Evolutionary conservation across 345 rosid species (phyloP), one percentile per base, ranked within the genome.

Genomic region (Aethionema arabicum): DNA sequence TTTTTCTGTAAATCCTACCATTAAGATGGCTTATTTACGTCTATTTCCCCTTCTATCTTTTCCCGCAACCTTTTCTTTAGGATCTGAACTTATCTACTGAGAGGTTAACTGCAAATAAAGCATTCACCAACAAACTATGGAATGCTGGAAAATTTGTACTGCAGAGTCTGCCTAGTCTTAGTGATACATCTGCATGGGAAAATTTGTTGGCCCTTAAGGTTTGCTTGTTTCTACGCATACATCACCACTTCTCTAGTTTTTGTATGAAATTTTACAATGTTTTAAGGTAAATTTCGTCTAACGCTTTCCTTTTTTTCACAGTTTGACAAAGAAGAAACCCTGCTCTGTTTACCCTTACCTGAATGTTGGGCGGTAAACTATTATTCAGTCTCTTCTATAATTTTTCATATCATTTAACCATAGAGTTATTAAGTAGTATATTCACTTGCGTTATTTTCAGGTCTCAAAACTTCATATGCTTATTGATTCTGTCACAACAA

Each of bases 81-180:
- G 98, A 92, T 72, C 87, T 92, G 55, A 92, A 85, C 79, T 80
- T 92, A 75, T 92, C 97, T 21, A 79, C 82, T 45, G 98, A 92
- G 78, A 89, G 95, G 78, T 79, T 92, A 82, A 84, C 91, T 56
- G 83, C 97, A 47, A 92, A 89, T 82, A 92, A 89, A 76, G 93
- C 93, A 54, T 92, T 92, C 77, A 92, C 97, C 32, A 92, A 92
- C 77, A 92, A 92, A 77, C 73, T 92, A 32, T 92, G 98, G 98
- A 92, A 92, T 82, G 98, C 98, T 70, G 96, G 98, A 65, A 92
- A 92, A 82, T 92, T 89, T 76, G 78, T 89, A 59, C 66, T 92
- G 73, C 96, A 89, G 74, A 87, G 84, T 79, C 72, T 92, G 68
- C 96, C 98, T 7, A 72, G 76, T 80, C 82, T 67, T 57, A 79